Evolutionary conservation across 371 early-diverging fungal species (phyloP), one percentile per base, ranked within the genome.

Genomic region (Syncephalastrum racemosum): DNA sequence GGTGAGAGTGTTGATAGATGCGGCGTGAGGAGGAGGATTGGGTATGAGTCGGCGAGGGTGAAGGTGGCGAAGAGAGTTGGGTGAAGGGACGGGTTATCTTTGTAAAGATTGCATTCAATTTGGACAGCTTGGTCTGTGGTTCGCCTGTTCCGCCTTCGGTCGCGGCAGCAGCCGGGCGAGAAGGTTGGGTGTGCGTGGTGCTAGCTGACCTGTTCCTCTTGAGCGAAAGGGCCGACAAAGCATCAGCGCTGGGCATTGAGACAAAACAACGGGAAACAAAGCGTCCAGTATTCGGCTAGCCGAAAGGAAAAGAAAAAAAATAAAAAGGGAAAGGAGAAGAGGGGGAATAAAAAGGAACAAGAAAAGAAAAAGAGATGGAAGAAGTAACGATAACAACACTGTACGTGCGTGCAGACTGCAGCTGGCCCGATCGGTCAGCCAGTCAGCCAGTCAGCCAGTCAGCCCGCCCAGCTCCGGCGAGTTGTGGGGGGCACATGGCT

Each of bases 261-360:
- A 54, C 20, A 50, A 44, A 25, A 53, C 31, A 15, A 31, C 22
- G 39, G 39, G 42, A 10, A 40, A 14, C 31, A 19, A 39, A 42
- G 42, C 13, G 43, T 39, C 55, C 46, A 23, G 63, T 84, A 84
- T 64, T 87, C 84, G 31, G 76, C 14, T 86, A 76, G 23, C 62
- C 69, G 20, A 64, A 63, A 58, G 62, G 14, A 46, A 45, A 23
- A 41, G 52, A 56, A 25, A 64, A 41, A 46, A 16, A 43, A 57
- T 31, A 22, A 24, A 24, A 36, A 31, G 14, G 43, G 31, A 15
- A 43, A 10, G n/a, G 27, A 24, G 31, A n/a, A 15, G 25, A 58
- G 27, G 27, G 16, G 47, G 41, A 36, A 19, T 46, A 54, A 46
- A 18, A 50, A 50, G 46, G 2, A 53, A 54, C n/a, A 54, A 18